These are phyloP conservation scores for Diddensiella transvaalensis DNA, from an alignment of 805 yeast genomes.

Conservation along the genomic window DNA sequence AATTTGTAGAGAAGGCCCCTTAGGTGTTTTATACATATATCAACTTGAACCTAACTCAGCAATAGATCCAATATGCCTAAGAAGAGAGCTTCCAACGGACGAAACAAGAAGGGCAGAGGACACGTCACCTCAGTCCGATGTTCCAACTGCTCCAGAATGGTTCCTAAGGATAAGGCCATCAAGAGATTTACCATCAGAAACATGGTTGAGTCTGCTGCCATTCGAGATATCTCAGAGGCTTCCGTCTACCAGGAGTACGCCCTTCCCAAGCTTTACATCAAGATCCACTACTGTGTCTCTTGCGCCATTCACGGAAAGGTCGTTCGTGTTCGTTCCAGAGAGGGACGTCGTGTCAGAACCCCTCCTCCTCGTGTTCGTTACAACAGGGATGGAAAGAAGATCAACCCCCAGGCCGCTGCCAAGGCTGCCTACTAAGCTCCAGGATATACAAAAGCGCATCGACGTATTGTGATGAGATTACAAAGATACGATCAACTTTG, in stretches of 20 bases:
- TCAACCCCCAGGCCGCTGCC: conserved; percentile 97
- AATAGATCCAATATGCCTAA: conserved; percentile 72
- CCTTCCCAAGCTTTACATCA: conserved; percentile 98
- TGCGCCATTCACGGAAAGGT: conserved; percentile 99
- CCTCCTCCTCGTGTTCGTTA: conserved; percentile 99
- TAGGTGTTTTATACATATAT: too few relatives aligned
- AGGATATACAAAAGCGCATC: too few relatives aligned
- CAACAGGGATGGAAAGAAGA: conserved; percentile 88
- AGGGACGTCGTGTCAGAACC: conserved; percentile 97
- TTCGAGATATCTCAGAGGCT: conserved; percentile 99
- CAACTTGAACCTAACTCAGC: too few relatives aligned
- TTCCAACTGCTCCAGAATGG: conserved; percentile 99
- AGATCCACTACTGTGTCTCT: conserved; percentile 99
- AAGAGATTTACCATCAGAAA: conserved; percentile 99
- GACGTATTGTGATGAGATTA: too few relatives aligned
- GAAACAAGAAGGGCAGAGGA: conserved; percentile 99
- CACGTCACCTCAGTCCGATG: conserved; percentile 99
- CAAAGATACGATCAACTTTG: too few relatives aligned
- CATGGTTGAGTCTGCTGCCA: conserved; percentile 99
- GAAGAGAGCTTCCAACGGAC: conserved; percentile 99
- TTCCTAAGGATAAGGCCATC: conserved; percentile 99
- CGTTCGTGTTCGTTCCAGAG: conserved; percentile 99
- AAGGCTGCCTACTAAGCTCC: conserved; percentile 63
- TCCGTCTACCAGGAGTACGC: conserved; percentile 99
- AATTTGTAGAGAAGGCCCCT: too few relatives aligned